Conservation (phyloP, 495 filamentous ascomycete species). For the Penicillium taxi region DNA sequence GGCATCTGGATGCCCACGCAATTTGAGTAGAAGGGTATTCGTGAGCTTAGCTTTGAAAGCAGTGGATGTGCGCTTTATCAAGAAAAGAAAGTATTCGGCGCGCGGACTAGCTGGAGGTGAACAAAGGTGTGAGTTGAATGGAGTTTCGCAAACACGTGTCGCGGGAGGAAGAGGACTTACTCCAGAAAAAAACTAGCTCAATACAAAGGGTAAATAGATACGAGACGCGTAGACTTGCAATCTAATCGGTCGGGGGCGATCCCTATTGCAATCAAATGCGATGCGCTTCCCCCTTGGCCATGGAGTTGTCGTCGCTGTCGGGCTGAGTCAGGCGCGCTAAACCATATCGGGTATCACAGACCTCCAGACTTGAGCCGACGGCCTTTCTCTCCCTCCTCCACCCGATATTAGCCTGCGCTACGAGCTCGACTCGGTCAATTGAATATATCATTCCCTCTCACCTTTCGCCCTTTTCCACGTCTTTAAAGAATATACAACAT, state of each 20-base stretch:
- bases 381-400: conserved; percentile 17
- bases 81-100: conserved; percentile 4
- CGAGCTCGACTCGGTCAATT: conserved; percentile 5
- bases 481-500: conserved; percentile 43
- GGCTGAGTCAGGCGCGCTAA: conserved; percentile 42
- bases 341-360: conserved; percentile 26
- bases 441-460: neutral
- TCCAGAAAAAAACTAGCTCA: conserved; percentile 11
- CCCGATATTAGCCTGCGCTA: conserved; percentile 10
- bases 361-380: conserved; percentile 11
- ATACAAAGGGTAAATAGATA: conserved; percentile 9
- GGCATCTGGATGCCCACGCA: conserved; percentile 17
- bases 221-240: conserved; percentile 34
- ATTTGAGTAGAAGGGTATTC: neutral
- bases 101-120: conserved; percentile 16
- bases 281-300: conserved; percentile 32
- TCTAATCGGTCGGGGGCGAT: conserved; percentile 17
- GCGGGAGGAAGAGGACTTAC: conserved; percentile 18
- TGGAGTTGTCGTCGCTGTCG: conserved; percentile 34
- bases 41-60: neutral
- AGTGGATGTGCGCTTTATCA: conserved; percentile 1
- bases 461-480: neutral
- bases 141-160: conserved; percentile 18
- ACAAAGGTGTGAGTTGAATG: conserved; percentile 15
- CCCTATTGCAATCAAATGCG: conserved; percentile 30